These are phyloP conservation scores for Sporothrix globosa DNA, from an alignment of 2,329 filamentous ascomycete genomes.

Conservation along the genomic window DNA sequence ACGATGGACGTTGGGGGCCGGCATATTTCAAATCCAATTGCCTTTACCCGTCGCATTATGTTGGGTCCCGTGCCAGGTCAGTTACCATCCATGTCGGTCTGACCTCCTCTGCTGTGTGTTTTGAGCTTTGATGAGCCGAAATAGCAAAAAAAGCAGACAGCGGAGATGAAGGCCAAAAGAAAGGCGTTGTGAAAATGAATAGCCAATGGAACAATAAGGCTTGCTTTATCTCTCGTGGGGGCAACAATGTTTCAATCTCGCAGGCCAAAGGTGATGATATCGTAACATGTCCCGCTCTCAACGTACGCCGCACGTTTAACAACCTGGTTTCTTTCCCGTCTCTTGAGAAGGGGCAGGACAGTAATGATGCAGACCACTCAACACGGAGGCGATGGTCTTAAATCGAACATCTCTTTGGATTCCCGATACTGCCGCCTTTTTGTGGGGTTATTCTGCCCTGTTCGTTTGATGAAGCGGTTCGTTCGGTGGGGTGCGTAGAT, in stretches of 20 bases:
- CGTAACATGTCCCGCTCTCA: not conserved
- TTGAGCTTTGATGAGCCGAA: not conserved
- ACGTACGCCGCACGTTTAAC: not conserved
- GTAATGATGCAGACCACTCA: not conserved
- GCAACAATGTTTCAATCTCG: not conserved
- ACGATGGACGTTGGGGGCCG: constrained; percentile 6
- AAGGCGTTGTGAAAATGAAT: not conserved
- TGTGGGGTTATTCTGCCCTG: not conserved
- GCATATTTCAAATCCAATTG: not conserved
- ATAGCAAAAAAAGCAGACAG: not conserved
- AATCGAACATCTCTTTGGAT: not conserved
- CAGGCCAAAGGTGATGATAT: not conserved
- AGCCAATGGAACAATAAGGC: no score
- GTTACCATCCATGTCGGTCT: no score
- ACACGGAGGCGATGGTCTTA: not conserved
- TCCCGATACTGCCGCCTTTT: constrained; percentile 1
- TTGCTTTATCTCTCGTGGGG: not conserved
- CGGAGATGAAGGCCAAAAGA: not conserved
- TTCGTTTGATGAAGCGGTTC: not conserved
- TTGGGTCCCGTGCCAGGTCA: no score
- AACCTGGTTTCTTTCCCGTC: not conserved
- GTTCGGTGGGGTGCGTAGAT: not conserved
- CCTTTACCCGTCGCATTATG: no score
- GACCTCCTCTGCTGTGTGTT: no score
- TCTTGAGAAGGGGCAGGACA: no score